Evolutionary conservation across 2,329 filamentous ascomycete species (phyloP).

Genomic region (Pseudonectria foliicola): DNA sequence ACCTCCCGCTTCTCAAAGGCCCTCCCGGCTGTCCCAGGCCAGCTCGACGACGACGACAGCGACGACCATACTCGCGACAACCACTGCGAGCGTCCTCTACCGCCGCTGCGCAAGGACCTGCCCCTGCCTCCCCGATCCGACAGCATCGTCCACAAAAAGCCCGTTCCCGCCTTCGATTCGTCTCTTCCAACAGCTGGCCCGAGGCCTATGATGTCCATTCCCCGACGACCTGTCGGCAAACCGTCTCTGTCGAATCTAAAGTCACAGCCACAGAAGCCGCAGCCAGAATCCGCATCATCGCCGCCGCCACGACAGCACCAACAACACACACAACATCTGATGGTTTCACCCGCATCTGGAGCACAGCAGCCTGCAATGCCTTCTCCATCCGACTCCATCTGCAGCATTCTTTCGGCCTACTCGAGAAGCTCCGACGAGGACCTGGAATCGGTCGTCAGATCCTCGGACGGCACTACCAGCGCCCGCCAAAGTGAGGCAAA

Average conservation of each 20-base stretch:
- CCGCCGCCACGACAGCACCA: constrained; percentile 1
- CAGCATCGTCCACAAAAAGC: constrained; percentile 17
- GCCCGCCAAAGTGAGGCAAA: constrained; percentile 16
- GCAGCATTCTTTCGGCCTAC: constrained; percentile 50
- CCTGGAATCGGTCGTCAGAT: constrained; percentile 31
- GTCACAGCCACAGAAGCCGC: constrained; percentile 12
- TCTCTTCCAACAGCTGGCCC: constrained; percentile 8
- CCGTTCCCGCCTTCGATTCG: constrained; percentile 7
- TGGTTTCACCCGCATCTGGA: constrained; percentile 9
- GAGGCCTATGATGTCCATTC: constrained; percentile 26
- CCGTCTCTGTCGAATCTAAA: constrained; percentile 6
- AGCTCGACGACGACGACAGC: constrained; percentile 10
- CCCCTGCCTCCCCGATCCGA: constrained; percentile 20
- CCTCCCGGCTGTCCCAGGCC: constrained; percentile 41
- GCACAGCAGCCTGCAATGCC: constrained; percentile 13
- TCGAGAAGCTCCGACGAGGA: constrained; percentile 36
- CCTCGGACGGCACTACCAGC: constrained; percentile 31
- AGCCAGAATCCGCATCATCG: constrained; percentile 8
- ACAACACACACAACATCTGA: too few relatives aligned
- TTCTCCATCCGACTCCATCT: constrained; percentile 43
- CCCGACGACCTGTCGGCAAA: constrained; percentile 28
- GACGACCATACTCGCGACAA: constrained; percentile 16
- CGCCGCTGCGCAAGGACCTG: constrained; percentile 16
- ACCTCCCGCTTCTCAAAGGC: constrained; percentile 53
- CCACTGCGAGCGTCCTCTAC: constrained; percentile 10